These are phyloP conservation scores for Dictyostelium intermedium DNA, from an alignment of 78 protist species.

Conservation along the genomic window DNA sequence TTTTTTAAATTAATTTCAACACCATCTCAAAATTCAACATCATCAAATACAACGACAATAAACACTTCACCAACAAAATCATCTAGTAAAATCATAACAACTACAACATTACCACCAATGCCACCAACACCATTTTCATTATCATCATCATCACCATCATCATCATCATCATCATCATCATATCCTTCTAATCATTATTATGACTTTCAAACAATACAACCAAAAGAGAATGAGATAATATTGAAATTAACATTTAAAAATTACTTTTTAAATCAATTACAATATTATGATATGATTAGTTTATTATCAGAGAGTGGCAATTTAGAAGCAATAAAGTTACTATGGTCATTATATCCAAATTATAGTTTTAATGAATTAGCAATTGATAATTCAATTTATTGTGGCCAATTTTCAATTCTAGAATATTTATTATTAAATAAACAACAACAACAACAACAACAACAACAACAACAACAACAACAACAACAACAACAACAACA, in stretches of 20 bases:
- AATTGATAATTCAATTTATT: neutral
- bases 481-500: conserved; percentile 8
- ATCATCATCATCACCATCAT: neutral
- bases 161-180: neutral
- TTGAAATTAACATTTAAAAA: neutral
- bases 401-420: neutral
- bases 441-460: neutral
- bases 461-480: neutral
- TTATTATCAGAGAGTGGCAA: neutral
- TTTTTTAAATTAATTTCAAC: conserved; percentile 5
- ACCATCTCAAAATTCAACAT: neutral
- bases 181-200: too few species aligned
- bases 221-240: neutral
- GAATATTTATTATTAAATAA: neutral
- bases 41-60: neutral
- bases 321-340: neutral
- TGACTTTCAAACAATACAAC: neutral
- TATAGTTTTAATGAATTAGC: neutral
- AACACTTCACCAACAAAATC: neutral
- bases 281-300: neutral
- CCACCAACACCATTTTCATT: neutral
- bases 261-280: neutral
- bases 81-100: neutral
- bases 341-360: neutral
- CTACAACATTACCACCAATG: neutral